phyloP scores from a whole-genome alignment of 768 basidiomycete genomes.

The Roridomyces roridus region DNA sequence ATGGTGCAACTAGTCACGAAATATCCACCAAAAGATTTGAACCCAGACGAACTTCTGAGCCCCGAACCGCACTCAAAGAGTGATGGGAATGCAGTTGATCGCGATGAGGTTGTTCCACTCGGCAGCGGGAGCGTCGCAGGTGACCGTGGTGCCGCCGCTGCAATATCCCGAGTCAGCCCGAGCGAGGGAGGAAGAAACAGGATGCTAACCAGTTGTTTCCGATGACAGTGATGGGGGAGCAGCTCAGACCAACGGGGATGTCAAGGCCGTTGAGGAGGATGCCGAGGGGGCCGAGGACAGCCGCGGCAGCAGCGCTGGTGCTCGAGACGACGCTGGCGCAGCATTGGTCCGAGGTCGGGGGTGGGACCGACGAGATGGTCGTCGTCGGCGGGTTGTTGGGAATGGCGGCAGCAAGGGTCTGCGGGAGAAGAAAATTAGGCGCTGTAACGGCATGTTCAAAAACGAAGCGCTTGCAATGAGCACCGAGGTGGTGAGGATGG shows the following conservation, averaged over 20 bases:
- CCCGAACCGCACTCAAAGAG: not conserved
- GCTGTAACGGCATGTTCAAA: not conserved
- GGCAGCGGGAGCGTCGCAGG: not conserved
- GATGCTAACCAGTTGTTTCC: not conserved
- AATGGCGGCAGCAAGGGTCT: constrained; percentile 12
- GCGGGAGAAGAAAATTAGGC: too few relatives aligned
- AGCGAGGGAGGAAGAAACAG: not conserved
- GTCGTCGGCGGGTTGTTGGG: too few relatives aligned
- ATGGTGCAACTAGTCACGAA: too few relatives aligned
- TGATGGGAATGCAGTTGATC: constrained; percentile 8
- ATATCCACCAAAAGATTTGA: too few relatives aligned
- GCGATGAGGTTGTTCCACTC: constrained; percentile 1
- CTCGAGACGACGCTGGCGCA: not conserved
- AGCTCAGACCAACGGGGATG: not conserved
- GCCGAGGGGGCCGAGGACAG: not conserved
- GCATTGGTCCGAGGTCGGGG: not conserved
- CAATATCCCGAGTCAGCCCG: not conserved
- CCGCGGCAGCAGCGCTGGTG: not conserved
- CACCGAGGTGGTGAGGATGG: constrained; percentile 4
- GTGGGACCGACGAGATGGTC: not conserved
- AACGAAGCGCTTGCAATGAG: not conserved
- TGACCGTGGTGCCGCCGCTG: constrained; percentile 1
- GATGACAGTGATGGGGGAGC: constrained; percentile 7
- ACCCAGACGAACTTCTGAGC: too few relatives aligned
- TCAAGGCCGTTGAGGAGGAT: not conserved